Conservation (phyloP, 1,284 basidiomycete genomes). For the Ceratobasidium sp. region DNA sequence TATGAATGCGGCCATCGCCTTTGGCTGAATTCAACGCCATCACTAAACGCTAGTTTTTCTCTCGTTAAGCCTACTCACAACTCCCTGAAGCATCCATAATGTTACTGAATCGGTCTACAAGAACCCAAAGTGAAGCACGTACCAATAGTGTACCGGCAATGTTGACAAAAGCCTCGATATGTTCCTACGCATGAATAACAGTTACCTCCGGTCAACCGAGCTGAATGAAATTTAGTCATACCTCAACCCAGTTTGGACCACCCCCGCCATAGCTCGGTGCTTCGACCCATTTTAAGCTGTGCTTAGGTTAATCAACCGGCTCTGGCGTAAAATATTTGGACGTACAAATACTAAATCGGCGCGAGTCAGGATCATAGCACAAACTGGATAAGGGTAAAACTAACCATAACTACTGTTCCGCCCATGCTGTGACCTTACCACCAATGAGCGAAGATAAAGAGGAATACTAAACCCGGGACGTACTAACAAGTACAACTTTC, state of each 20-base stretch:
- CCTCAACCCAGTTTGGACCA: constrained; percentile 99
- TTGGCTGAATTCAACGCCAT: constrained; percentile 68
- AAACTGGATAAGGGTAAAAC: neutral
- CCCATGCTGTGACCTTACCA: constrained; percentile 37
- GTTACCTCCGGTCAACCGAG: no score
- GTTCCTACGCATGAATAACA: constrained; percentile 64
- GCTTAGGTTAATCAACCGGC: neutral
- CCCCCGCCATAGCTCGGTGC: no score
- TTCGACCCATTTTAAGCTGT: constrained; percentile 89
- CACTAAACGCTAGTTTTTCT: neutral
- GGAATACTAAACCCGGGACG: neutral
- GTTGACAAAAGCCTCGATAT: constrained; percentile 84
- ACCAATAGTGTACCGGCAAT: constrained; percentile 91
- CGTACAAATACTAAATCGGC: constrained; percentile 72
- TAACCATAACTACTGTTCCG: constrained; percentile 39
- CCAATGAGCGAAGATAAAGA: no score
- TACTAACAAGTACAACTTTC: constrained; percentile 82
- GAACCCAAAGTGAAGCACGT: constrained; percentile 51
- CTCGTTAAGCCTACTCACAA: constrained; percentile 64
- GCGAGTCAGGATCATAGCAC: neutral
- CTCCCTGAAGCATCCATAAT: constrained; percentile 64
- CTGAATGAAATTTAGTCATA: no score
- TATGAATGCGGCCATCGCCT: constrained; percentile 95
- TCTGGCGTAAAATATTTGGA: constrained; percentile 41
- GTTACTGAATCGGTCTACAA: constrained; percentile 39